These are phyloP conservation scores for Stevia rebaudiana DNA, from an alignment of 140 eudicot genomes.

Conservation along the genomic window DNA sequence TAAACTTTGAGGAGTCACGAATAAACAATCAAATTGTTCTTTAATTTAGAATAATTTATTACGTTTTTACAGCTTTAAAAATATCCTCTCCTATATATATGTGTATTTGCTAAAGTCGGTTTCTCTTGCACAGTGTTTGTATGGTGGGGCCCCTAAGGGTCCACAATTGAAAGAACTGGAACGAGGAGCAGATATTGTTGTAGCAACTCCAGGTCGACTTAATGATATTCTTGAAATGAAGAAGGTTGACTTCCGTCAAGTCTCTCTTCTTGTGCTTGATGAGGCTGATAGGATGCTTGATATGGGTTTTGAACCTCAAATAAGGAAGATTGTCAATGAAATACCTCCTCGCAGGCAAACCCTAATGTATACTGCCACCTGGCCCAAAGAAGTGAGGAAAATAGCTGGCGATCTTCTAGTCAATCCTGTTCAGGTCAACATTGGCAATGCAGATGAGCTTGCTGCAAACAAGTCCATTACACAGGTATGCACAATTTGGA, in stretches of 20 bases:
- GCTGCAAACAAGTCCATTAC: slow-evolving; percentile 97
- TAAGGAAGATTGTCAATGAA: slow-evolving; percentile 90
- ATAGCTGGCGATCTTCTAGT: slow-evolving; percentile 87
- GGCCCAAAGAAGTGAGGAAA: slow-evolving; percentile 97
- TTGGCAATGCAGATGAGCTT: slow-evolving; percentile 87
- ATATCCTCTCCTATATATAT: not conserved
- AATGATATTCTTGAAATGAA: slow-evolving; percentile 94
- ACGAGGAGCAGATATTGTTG: slow-evolving; percentile 87
- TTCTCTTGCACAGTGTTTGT: slow-evolving; percentile 65
- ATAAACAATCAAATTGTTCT: too few species aligned
- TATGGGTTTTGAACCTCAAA: slow-evolving; percentile 99
- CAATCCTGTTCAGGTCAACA: slow-evolving; percentile 90
- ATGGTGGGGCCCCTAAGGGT: slow-evolving; percentile 95
- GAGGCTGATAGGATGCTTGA: slow-evolving; percentile 99
- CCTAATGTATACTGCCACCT: slow-evolving; percentile 95
- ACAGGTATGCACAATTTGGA: slow-evolving; percentile 46
- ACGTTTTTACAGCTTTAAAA: too few species aligned
- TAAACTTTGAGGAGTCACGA: too few species aligned
- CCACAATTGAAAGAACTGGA: slow-evolving; percentile 83
- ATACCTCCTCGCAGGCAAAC: slow-evolving; percentile 94
- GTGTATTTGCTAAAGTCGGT: not conserved
- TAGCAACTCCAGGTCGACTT: slow-evolving; percentile 96
- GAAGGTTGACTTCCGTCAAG: slow-evolving; percentile 76
- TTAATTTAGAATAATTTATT: too few species aligned
- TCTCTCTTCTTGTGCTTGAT: slow-evolving; percentile 85